These are phyloP conservation scores for Oryza meridionalis DNA, from an alignment of 176 grass and related monocot species.

Conservation along the genomic window DNA sequence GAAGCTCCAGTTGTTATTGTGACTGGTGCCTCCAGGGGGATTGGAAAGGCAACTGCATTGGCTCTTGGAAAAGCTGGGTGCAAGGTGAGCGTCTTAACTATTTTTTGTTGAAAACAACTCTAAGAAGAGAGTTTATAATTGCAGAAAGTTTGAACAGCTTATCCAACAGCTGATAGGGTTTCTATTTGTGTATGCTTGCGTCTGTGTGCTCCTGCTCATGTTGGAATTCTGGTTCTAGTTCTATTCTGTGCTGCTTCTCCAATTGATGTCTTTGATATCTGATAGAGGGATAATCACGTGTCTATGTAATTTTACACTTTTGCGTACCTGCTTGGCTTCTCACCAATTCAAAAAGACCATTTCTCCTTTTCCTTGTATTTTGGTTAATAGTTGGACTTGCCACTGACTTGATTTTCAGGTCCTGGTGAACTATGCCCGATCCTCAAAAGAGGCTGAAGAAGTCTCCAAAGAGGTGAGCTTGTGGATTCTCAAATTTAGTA, in stretches of 20 bases:
- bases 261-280: conserved; percentile 3
- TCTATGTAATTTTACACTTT: background rate
- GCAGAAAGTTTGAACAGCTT: background rate
- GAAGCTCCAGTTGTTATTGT: conserved; percentile 88
- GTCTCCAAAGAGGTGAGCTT: conserved; percentile 77
- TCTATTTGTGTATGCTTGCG: background rate
- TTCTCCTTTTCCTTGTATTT: background rate
- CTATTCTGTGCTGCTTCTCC: background rate
- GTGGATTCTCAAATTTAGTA: background rate
- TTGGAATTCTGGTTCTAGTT: background rate
- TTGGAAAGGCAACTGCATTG: conserved; percentile 80
- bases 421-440: conserved; percentile 94
- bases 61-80: conserved; percentile 87
- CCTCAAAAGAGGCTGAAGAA: conserved; percentile 93
- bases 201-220: background rate
- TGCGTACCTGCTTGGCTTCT: background rate
- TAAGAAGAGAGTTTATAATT: too few relatives aligned
- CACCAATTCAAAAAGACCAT: background rate
- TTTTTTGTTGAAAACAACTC: too few relatives aligned
- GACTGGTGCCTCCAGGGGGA: conserved; percentile 96
- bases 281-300: background rate
- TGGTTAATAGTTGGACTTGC: too few relatives aligned
- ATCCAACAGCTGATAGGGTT: background rate
- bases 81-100: conserved; percentile 60
- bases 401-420: conserved; percentile 54